Base-by-base conservation (phyloP, 139 green algal species). In the Spirogloea muscicola region DNA sequence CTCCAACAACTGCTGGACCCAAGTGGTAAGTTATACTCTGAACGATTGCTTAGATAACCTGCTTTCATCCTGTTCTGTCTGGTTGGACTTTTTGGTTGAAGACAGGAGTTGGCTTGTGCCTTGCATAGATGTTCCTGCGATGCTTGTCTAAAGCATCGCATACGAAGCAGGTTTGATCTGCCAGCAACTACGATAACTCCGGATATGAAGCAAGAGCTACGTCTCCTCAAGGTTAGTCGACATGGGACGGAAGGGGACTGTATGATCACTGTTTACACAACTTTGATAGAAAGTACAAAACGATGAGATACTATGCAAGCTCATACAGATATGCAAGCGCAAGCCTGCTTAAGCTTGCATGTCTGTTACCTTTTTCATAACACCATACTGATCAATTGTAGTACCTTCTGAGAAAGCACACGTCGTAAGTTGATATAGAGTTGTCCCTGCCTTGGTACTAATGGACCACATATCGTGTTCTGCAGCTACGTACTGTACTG, bases 401-500 rank as follows among this genome's bases (percentile, higher is more conserved):
- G n/a, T n/a, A n/a, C n/a, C n/a, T n/a, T n/a, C n/a, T n/a, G n/a
- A n/a, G n/a, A n/a, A n/a, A n/a, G n/a, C n/a, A n/a, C n/a, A n/a
- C n/a, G n/a, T n/a, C n/a, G n/a, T n/a, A n/a, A n/a, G n/a, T n/a
- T n/a, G n/a, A n/a, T n/a, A 10, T 52, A 25, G 10, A 10, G 13
- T 52, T 52, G 10, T 52, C 44, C 44, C 16, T 52, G 10, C 16
- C 44, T 52, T 52, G 44, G 10, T 16, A 52, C 44, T 52, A 52
- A 10, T 16, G 10, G 44, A n/a, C n/a, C 44, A 16, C 44, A 16
- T 65, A 13, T 69, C 58, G 10, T 72, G 48, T 21, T 71, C n/a
- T 72, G 31, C 69, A 87, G 72, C 81, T 96, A 68, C 80, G 91
- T 18, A 82, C 85, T 16, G 86, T 89, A 0, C 87, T 90, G 41